Base-by-base conservation (phyloP, 139 green algal species). In the Chlorella ohadii region DNA sequence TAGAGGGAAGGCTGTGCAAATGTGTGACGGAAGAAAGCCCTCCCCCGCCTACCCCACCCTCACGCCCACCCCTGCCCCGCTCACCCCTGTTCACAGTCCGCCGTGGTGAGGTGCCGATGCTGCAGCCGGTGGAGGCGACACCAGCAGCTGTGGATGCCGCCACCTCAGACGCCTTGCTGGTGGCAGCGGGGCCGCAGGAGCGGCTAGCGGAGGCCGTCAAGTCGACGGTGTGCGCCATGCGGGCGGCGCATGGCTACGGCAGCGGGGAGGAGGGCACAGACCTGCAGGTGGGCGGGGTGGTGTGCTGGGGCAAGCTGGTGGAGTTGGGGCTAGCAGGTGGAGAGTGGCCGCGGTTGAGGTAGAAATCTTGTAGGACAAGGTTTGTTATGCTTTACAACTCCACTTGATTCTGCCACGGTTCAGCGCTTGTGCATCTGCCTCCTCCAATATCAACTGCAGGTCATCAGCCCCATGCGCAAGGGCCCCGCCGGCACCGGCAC, bases 381-480 rank as follows among this genome's bases (percentile, higher is more conserved):
- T n/a, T n/a, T n/a, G n/a, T n/a, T n/a, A n/a, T n/a, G n/a, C n/a
- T n/a, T n/a, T n/a, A n/a, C n/a, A n/a, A n/a, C n/a, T n/a, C n/a
- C n/a, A n/a, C n/a, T n/a, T n/a, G n/a, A n/a, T n/a, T n/a, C n/a
- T n/a, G n/a, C n/a, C n/a, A n/a, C n/a, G n/a, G n/a, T n/a, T n/a
- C n/a, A n/a, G 44, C 44, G 44, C 44, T 51, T 51, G 9, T 51
- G 44, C 44, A 51, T 51, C 44, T n/a, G n/a, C n/a, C n/a, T n/a
- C n/a, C n/a, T n/a, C n/a, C n/a, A n/a, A n/a, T n/a, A n/a, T n/a
- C n/a, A n/a, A 9, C 44, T 51, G 83, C 93, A 96, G 90, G 90
- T 96, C 57, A 87, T 97, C 44, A 90, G 88, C 20, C 93, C 94
- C 33, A 91, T 94, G 74, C 89, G 89, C 25, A 88, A 88, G 36